Evolutionary conservation across 2,329 filamentous ascomycete species (phyloP), one percentile per base, ranked within the genome.

Genomic region (Alternaria conjuncta): DNA sequence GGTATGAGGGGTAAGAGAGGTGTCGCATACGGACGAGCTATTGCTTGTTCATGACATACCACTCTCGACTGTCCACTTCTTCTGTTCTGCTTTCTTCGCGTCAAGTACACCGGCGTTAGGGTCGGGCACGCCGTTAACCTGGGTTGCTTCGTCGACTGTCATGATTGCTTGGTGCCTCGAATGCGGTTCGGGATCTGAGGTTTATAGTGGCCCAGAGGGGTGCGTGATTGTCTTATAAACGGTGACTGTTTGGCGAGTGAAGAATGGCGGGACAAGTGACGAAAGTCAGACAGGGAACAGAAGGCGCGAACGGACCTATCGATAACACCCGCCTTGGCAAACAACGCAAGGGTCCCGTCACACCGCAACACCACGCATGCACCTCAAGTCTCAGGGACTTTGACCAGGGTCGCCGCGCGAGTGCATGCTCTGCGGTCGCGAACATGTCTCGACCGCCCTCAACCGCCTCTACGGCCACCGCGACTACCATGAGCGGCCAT

Each of bases 221-320:
- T 55, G 43, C 43, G 55, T 12, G 21, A 28, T 30, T 41, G 41
- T 20, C 43, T 54, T 26, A 49, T 43, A 41, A 51, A 50, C 26
- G 46, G 53, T 45, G 58, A 36, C 51, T 63, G 61, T 63, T 57
- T 58, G 57, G 49, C 18, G 49, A 60, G 55, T 60, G 55, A 47
- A 15, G 43, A 59, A 53, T n/a, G 41, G 61, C 44, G 51, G 54
- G 61, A 57, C 55, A 56, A 58, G 44, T 60, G 56, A 56, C 57
- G 36, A 47, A 41, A 25, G 55, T 56, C 63, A 57, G 55, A 57
- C 60, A 59, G 41, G 49, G 11, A 87, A 67, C 18, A 41, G 46
- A 23, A 53, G 45, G 89, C 87, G 70, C 86, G 88, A 70, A 36
- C 51, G 41, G n/a, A 18, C 7, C 46, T 65, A 67, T 67, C 62